Conservation (phyloP, 441 rosid genomes). For the Brassica hybrid region DNA sequence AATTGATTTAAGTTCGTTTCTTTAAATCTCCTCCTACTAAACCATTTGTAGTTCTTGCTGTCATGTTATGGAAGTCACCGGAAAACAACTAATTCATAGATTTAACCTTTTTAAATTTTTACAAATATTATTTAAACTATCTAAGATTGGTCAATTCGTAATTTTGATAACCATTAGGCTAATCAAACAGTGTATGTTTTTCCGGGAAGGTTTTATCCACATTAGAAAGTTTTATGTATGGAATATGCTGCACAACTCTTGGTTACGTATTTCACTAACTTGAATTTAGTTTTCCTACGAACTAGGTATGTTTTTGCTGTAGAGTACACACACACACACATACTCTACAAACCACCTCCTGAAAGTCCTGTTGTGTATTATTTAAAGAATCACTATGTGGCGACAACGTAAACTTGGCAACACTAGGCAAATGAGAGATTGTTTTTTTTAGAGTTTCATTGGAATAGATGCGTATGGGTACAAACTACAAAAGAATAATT, state of each 20-base stretch:
- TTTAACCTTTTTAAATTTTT: no score
- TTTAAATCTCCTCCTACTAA: not conserved
- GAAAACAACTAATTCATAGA: no score
- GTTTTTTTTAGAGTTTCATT: not conserved
- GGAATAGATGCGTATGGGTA: conserved; percentile 12
- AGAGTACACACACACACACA: no score
- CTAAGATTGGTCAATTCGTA: not conserved
- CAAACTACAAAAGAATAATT: conserved; percentile 7
- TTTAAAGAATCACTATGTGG: not conserved
- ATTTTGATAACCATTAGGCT: not conserved
- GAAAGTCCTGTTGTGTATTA: not conserved
- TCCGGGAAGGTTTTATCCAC: no score
- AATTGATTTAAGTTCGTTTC: not conserved
- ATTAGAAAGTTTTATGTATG: no score
- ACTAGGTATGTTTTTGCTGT: no score
- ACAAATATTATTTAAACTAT: not conserved
- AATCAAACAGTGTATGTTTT: not conserved
- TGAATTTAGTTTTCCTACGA: no score
- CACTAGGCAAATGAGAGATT: no score
- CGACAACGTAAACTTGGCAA: not conserved
- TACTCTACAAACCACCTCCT: no score
- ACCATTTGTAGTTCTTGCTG: not conserved
- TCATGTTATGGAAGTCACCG: no score
- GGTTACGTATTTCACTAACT: no score
- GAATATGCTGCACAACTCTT: no score